Percentiles rank a stretch among this genome's conserved stretches.
Evolutionary conservation across 106 monocot genomes (phyloP).

Genomic region (Allium fistulosum): DNA sequence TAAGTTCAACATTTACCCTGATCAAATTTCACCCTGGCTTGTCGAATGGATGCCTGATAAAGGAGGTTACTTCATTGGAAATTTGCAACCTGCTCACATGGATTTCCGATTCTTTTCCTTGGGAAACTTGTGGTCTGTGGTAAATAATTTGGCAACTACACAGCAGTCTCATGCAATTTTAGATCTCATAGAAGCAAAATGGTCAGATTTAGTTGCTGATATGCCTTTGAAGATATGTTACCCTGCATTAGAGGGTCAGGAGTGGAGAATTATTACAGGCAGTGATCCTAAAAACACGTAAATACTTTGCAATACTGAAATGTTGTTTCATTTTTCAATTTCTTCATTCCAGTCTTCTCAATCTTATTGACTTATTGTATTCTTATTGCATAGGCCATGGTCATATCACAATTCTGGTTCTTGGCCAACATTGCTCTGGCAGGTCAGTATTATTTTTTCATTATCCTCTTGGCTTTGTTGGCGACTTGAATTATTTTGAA

Average conservation of each 20-base stretch:
- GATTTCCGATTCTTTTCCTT: slow-evolving; percentile 98
- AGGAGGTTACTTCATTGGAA: slow-evolving; percentile 95
- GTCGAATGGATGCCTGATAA: slow-evolving; percentile 95
- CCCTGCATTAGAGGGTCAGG: slow-evolving; percentile 91
- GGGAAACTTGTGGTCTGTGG: slow-evolving; percentile 90
- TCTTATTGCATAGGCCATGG: slow-evolving; percentile 68
- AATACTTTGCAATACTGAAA: neutral
- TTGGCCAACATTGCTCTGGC: slow-evolving; percentile 99
- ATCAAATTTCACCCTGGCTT: slow-evolving; percentile 92
- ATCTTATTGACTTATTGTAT: slow-evolving; percentile 4
- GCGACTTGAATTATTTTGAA: too few species aligned
- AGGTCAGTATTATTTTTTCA: slow-evolving; percentile 39
- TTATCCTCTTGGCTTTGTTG: neutral
- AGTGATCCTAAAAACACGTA: slow-evolving; percentile 99
- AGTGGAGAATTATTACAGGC: slow-evolving; percentile 95
- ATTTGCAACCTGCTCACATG: slow-evolving; percentile 98
- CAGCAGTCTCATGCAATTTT: slow-evolving; percentile 90
- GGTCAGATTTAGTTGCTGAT: slow-evolving; percentile 94
- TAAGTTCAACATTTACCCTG: slow-evolving; percentile 99
- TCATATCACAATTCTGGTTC: slow-evolving; percentile 99
- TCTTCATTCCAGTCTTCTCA: too few species aligned
- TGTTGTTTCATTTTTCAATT: too few species aligned
- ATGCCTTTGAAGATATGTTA: slow-evolving; percentile 99
- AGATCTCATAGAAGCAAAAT: slow-evolving; percentile 88
- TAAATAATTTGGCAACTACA: slow-evolving; percentile 73